Evolutionary conservation across 306 rosid genomes (phyloP).

Genomic region (Heteromeles arbutifolia): DNA sequence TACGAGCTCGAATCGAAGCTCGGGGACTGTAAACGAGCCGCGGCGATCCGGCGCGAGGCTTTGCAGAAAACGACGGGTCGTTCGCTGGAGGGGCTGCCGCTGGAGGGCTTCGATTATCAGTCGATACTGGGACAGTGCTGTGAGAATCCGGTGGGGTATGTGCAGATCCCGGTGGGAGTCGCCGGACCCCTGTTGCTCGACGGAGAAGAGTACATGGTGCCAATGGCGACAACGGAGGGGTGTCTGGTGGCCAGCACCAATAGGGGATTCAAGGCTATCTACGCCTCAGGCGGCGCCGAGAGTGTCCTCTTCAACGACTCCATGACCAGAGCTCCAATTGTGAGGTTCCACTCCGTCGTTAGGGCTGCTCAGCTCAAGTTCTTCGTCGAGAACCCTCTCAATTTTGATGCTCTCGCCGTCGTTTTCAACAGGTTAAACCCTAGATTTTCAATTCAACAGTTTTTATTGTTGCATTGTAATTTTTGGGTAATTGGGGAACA

Average conservation of each 20-base stretch:
- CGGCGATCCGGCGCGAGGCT: slow-evolving; percentile 13
- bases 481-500: not conserved
- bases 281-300: slow-evolving; percentile 20
- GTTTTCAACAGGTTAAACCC: slow-evolving; percentile 13
- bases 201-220: slow-evolving; percentile 16
- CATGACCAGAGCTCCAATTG: slow-evolving; percentile 29
- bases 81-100: slow-evolving; percentile 19
- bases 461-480: not conserved
- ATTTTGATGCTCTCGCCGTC: slow-evolving; percentile 11
- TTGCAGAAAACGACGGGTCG: slow-evolving; percentile 19
- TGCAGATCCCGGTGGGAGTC: slow-evolving; percentile 27
- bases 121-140: slow-evolving; percentile 29
- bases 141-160: slow-evolving; percentile 27
- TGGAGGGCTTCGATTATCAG: slow-evolving; percentile 24
- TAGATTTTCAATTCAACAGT: not conserved
- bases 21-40: slow-evolving; percentile 18
- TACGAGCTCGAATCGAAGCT: slow-evolving; percentile 22
- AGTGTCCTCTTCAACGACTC: slow-evolving; percentile 11
- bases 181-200: slow-evolving; percentile 23
- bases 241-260: slow-evolving; percentile 25
- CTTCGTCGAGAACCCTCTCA: slow-evolving; percentile 21
- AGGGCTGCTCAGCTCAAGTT: slow-evolving; percentile 15
- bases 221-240: slow-evolving; percentile 31
- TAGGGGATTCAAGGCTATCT: slow-evolving; percentile 21
- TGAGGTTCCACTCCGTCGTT: slow-evolving; percentile 8